These are phyloP conservation scores for Tulasnella sp. DNA, from an alignment of 768 basidiomycete genomes.

Conservation along the genomic window DNA sequence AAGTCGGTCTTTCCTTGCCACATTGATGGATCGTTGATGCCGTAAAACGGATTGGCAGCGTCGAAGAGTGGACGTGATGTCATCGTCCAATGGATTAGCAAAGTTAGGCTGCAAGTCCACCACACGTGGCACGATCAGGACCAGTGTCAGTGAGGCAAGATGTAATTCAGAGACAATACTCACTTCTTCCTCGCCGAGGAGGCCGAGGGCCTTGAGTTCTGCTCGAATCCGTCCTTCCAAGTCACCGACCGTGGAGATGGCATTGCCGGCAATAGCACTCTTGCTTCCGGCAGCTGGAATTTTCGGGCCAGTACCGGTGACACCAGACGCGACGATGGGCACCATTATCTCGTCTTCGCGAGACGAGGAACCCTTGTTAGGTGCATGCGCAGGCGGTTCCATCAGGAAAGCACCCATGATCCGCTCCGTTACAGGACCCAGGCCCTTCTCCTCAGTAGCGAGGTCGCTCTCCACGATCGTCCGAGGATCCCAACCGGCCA, in stretches of 20 bases:
- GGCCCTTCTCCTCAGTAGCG: conserved; percentile 61
- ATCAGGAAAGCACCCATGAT: conserved; percentile 24
- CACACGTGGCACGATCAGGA: conserved; percentile 4
- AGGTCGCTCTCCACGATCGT: conserved; percentile 64
- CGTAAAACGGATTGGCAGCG: conserved; percentile 77
- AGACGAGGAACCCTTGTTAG: background rate
- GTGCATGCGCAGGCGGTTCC: background rate
- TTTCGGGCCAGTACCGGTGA: conserved; percentile 4
- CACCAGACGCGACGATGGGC: background rate
- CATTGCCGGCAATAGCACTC: conserved; percentile 58
- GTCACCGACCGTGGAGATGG: conserved; percentile 55
- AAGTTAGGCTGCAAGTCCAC: conserved; percentile 71
- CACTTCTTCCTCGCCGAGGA: conserved; percentile 29
- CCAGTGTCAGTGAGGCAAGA: too few relatives aligned
- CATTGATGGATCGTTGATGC: conserved; percentile 67
- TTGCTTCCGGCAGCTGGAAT: conserved; percentile 29
- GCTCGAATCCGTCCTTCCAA: conserved; percentile 40
- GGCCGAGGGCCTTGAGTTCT: conserved; percentile 30
- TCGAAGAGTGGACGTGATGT: conserved; percentile 81
- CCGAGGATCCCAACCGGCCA: conserved; percentile 74
- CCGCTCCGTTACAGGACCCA: conserved; percentile 81
- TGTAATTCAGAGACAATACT: conserved; percentile 6
- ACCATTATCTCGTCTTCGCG: background rate
- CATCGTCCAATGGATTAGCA: conserved; percentile 69
- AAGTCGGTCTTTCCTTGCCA: conserved; percentile 65